Base-by-base conservation (phyloP, 129 eudicot genomes). In the Arctium minus region DNA sequence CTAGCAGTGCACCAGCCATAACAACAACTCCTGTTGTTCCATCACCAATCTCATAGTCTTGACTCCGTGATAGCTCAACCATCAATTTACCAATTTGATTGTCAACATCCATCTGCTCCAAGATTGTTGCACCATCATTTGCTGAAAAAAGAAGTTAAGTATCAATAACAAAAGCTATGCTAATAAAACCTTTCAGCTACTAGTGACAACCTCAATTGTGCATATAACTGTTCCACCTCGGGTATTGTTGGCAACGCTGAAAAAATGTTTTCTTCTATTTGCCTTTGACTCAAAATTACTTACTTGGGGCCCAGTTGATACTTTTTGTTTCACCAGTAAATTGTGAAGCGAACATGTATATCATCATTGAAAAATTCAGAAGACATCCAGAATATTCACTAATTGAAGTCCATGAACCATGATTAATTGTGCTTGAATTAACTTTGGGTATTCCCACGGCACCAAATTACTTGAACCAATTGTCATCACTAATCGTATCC, bases 11-110 rank as follows among this genome's bases (percentile, higher is more conserved):
- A 84, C 99, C 99, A 79, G 99, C 99, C 96, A 93, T 84, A 68
- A 96, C 99, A 85, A 96, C 99, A 8, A 96, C 98, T 75, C 99
- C 99, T 80, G 99, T 96, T 33, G 99, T 96, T 44, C 99, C 99
- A 83, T 96, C 99, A 82, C 99, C 99, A 62, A 96, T 96, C 83
- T 96, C 99, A 82, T 96, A 96, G 86, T 96, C 99, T 86, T 96
- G 99, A 83, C 99, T 96, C 37, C 98, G 89, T 50, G 99, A 96
- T 62, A 96, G 84, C 73, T 96, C 98, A 77, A 96, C 99, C 99
- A 96, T 93, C 77, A 96, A 90, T 83, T 96, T 96, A 17, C 96
- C 99, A 81, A 96, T 96, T 70, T 96, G 99, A 80, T 92, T 96
- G 87, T 96, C 98, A 46, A 96, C 98, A 30, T 96, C 99, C 99